Evolutionary conservation across 257 asterid species (phyloP).

Genomic region (Thymus quinquecostatus): DNA sequence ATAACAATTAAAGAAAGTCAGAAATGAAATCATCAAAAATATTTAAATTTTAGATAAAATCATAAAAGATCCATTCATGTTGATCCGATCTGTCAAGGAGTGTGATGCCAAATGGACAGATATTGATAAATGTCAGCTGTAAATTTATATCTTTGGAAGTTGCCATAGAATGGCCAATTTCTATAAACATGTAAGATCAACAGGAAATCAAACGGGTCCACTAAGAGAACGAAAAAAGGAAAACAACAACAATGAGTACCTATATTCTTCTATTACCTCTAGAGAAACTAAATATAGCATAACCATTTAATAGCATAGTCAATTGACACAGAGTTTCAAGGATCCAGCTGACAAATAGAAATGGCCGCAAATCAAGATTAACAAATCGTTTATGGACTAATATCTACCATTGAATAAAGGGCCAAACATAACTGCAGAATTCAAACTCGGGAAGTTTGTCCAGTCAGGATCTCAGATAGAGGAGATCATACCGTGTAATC

Average conservation of each 20-base stretch:
- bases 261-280: conserved; percentile 7
- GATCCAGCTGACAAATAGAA: conserved; percentile 5
- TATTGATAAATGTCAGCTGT: neutral
- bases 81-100: neutral
- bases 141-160: neutral
- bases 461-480: conserved; percentile 20
- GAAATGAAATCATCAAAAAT: neutral
- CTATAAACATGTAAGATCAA: conserved; percentile 20
- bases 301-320: conserved; percentile 16
- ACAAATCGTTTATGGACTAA: conserved; percentile 12
- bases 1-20: conserved; percentile 1
- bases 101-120: neutral
- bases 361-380: neutral
- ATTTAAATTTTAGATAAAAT: neutral
- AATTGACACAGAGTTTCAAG: conserved; percentile 16
- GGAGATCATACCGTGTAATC: conserved; percentile 64
- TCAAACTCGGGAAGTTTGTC: conserved; percentile 5
- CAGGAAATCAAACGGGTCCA: neutral
- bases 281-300: neutral
- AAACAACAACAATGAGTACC: neutral
- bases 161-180: conserved; percentile 8
- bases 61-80: neutral
- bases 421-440: conserved; percentile 2
- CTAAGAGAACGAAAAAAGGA: conserved; percentile 7
- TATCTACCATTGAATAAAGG: conserved; percentile 5